phyloP scores from a whole-genome alignment of 352 stramenopile genomes.

The Pythium dissotocum region DNA sequence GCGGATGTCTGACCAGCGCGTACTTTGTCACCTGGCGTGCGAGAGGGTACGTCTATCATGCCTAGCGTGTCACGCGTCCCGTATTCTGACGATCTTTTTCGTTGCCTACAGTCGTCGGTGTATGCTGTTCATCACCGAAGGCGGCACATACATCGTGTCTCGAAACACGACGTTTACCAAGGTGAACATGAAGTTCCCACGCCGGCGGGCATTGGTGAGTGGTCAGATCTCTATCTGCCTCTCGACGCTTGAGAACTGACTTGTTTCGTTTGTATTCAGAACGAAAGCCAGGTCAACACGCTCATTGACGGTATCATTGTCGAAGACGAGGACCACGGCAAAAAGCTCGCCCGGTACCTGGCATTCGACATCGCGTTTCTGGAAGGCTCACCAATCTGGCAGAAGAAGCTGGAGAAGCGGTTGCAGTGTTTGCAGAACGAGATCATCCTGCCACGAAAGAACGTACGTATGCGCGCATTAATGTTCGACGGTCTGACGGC shows the following conservation, averaged over 20 bases:
- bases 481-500: background rate
- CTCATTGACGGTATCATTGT: slow-evolving; percentile 86
- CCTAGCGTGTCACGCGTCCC: background rate
- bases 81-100: slow-evolving; percentile 1
- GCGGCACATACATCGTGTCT: slow-evolving; percentile 78
- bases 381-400: slow-evolving; percentile 77
- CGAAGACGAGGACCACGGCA: slow-evolving; percentile 80
- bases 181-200: slow-evolving; percentile 89
- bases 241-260: slow-evolving; percentile 25
- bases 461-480: slow-evolving; percentile 39
- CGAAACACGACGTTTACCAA: slow-evolving; percentile 85
- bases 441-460: slow-evolving; percentile 85
- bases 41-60: slow-evolving; percentile 46
- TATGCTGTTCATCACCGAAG: slow-evolving; percentile 68
- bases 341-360: slow-evolving; percentile 74
- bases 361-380: slow-evolving; percentile 85
- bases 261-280: slow-evolving; percentile 33
- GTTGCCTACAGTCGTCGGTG: slow-evolving; percentile 58
- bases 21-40: slow-evolving; percentile 87
- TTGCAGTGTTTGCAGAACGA: slow-evolving; percentile 89
- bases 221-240: background rate
- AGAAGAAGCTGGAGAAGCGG: slow-evolving; percentile 87
- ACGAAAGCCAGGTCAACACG: slow-evolving; percentile 74
- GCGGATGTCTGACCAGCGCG: slow-evolving; percentile 72
- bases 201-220: slow-evolving; percentile 58